Base-by-base conservation (phyloP, 2,329 filamentous ascomycete genomes). In the Aspergillus cejpii region DNA sequence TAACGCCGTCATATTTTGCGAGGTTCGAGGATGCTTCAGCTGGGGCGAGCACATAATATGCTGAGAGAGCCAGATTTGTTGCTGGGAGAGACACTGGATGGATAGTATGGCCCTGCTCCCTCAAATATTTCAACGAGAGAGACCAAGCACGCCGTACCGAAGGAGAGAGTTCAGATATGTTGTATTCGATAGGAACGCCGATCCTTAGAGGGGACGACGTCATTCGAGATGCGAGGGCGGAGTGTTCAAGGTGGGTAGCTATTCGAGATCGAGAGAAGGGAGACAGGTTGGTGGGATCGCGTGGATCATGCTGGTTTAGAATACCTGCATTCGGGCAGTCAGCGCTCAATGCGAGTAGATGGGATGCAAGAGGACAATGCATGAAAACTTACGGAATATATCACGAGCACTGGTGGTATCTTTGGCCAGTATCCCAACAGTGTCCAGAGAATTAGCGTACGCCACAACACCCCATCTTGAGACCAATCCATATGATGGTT, bases 1-100 rank as follows among this genome's bases (percentile, higher is more conserved):
- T 84, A n/a, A 97, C 81, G 15, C 92, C 92, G 58, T 98, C 94
- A 65, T 96, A 98, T 64, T 94, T 96, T 45, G 92, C 87, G 2
- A 98, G 79, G 59, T 98, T 98, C 12, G 91, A 97, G 1, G 88
- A 88, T 3, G 92, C 92, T 68, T 98, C 92, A 12, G 92, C 91
- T 0, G 92, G 88, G 0, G 92, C 94, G 44, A 98, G 81, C 45
- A 98, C 79, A 66, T 98, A 98, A 72, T 98, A 98, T 26, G 92
- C 86, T 15, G 89, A 87, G 0, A 98, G 78, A 0, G 92, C 91
- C 54, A 87, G 83, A 50, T 81, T 84, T 1, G 91, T 98, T 0
- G 83, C 80, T 0, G 91, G 90, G 3, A 98, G 75, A 2, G 84
- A 87, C 12, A 97, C 78, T 1, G 85, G 78, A 8, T 87, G 79